Percentiles rank a stretch among this genome's conserved stretches.
phyloP scores from a whole-genome alignment of 352 stramenopile genomes.

The Pythium pectinolyticum region DNA sequence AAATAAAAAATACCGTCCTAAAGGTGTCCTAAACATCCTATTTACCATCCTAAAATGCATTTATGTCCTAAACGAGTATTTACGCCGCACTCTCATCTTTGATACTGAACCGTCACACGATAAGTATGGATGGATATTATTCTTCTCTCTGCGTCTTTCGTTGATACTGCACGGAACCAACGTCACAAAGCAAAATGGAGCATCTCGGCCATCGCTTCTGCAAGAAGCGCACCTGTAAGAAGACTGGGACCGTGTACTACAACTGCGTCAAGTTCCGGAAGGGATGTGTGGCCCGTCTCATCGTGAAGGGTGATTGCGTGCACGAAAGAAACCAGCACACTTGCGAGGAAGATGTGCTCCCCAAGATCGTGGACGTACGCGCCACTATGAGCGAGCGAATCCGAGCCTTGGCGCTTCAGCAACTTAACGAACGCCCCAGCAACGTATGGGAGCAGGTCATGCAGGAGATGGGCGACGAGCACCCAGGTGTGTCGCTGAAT shows the following conservation, averaged over 20 bases:
- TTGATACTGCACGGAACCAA: background rate
- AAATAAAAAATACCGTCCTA: background rate
- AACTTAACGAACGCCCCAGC: background rate
- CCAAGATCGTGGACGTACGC: background rate
- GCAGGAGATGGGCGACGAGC: background rate
- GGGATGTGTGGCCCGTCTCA: background rate
- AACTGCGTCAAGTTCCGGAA: background rate
- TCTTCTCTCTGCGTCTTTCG: background rate
- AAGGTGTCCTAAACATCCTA: background rate
- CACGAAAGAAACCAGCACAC: background rate
- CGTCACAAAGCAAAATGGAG: background rate
- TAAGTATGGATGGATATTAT: background rate
- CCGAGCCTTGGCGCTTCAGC: background rate
- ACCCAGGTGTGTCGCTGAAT: background rate
- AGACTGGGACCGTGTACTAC: conserved; percentile 1
- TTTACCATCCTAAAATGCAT: no score
- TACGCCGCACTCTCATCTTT: no score
- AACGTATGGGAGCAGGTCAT: background rate
- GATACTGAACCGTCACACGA: background rate
- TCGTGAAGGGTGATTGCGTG: background rate
- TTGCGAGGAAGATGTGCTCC: background rate
- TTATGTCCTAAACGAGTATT: no score
- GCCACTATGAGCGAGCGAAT: background rate
- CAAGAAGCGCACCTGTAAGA: conserved; percentile 1
- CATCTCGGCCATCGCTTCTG: background rate